Conservation (phyloP, 208 protist genomes). For the Trypanosoma avium region DNA sequence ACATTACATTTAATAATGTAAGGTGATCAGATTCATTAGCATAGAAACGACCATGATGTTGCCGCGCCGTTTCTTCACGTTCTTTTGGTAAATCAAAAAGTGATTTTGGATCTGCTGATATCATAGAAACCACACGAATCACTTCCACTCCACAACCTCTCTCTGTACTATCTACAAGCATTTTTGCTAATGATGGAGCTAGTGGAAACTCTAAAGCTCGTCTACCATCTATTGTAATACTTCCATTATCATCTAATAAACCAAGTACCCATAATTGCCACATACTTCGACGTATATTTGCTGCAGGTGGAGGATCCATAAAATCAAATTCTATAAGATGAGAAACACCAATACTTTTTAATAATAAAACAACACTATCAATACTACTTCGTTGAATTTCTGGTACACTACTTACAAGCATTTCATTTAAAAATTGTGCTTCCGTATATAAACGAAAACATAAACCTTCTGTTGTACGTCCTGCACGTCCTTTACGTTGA, state of each 20-base stretch:
- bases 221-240: slow-evolving; percentile 94
- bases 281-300: slow-evolving; percentile 94
- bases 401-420: slow-evolving; percentile 94
- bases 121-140: slow-evolving; percentile 95
- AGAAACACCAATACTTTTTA: slow-evolving; percentile 97
- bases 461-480: slow-evolving; percentile 94
- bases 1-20: slow-evolving; percentile 98
- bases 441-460: slow-evolving; percentile 99
- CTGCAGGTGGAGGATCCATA: slow-evolving; percentile 98
- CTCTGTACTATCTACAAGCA: slow-evolving; percentile 87
- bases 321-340: slow-evolving; percentile 99
- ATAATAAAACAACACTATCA: slow-evolving; percentile 88
- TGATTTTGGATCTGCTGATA: slow-evolving; percentile 93
- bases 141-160: slow-evolving; percentile 90
- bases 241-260: slow-evolving; percentile 95
- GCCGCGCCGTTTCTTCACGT: slow-evolving; percentile 76
- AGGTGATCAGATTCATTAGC: slow-evolving; percentile 98
- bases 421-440: slow-evolving; percentile 93
- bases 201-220: slow-evolving; percentile 98
- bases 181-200: slow-evolving; percentile 96
- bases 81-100: slow-evolving; percentile 96
- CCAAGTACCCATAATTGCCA: slow-evolving; percentile 98
- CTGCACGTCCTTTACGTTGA: slow-evolving; percentile 97
- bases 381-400: slow-evolving; percentile 99
- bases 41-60: slow-evolving; percentile 94